Evolutionary conservation across 805 yeast species (phyloP).

Genomic region (Wickerhamiella brachini): DNA sequence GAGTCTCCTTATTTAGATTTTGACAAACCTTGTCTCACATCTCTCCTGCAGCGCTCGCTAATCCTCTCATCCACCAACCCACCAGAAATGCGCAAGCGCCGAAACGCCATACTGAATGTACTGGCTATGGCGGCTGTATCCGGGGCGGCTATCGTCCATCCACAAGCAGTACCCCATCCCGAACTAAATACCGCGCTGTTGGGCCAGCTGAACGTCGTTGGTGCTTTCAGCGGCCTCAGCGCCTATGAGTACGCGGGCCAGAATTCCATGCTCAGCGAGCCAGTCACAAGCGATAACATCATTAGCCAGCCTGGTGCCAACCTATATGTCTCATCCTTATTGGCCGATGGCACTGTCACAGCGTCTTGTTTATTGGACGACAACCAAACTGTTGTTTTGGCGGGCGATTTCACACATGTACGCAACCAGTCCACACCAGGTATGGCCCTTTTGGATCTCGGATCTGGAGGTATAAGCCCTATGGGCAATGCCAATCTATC

Average conservation of each 20-base stretch:
- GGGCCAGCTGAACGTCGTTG: conserved; percentile 11
- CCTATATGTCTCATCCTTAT: conserved; percentile 12
- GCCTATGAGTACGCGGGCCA: conserved; percentile 26
- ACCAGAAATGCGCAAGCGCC: background rate
- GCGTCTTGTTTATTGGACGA: conserved; percentile 13
- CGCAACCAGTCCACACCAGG: conserved; percentile 7
- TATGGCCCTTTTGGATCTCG: conserved; percentile 7
- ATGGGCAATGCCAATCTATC: conserved; percentile 4
- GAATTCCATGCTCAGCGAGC: conserved; percentile 18
- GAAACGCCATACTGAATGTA: background rate
- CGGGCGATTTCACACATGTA: conserved; percentile 13
- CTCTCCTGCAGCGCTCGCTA: background rate
- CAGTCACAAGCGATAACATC: conserved; percentile 11
- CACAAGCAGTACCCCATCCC: background rate
- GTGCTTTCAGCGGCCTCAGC: conserved; percentile 23
- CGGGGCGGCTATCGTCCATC: background rate
- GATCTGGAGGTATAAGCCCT: conserved; percentile 4
- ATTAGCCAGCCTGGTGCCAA: conserved; percentile 8
- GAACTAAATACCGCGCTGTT: conserved; percentile 1
- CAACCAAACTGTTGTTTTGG: conserved; percentile 8
- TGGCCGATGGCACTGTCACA: conserved; percentile 15
- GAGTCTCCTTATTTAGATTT: background rate
- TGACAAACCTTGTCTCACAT: background rate
- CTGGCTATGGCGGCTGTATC: background rate
- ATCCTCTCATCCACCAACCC: background rate